Evolutionary conservation across 2,329 filamentous ascomycete species (phyloP).

Genomic region (Diplodia corticola): DNA sequence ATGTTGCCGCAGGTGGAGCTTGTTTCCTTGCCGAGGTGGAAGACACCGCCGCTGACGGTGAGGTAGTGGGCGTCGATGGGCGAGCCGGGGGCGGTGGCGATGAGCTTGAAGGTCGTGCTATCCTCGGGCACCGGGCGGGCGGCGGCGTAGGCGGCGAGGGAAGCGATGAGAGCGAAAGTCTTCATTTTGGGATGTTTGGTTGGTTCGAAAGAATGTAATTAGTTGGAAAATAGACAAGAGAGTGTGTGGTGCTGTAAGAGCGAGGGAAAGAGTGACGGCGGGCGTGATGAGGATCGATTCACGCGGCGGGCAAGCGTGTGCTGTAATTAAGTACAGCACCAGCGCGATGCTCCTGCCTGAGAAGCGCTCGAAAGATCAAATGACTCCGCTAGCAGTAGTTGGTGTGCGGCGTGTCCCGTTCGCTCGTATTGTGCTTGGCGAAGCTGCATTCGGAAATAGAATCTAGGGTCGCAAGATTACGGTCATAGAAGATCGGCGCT

Average conservation of each 20-base stretch:
- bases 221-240: not conserved
- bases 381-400: not conserved
- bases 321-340: not conserved
- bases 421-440: not conserved
- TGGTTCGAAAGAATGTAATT: not conserved
- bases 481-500: not conserved
- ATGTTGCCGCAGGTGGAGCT: conserved; percentile 4
- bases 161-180: not conserved
- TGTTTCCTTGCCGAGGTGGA: not conserved
- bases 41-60: not conserved
- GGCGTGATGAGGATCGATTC: not conserved
- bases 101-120: not conserved
- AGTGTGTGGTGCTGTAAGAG: not conserved
- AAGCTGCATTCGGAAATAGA: not conserved
- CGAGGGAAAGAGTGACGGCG: not conserved
- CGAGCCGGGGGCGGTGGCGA: not conserved
- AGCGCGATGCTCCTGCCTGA: not conserved
- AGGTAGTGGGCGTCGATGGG: not conserved
- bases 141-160: not conserved
- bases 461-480: not conserved
- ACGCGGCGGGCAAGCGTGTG: not conserved
- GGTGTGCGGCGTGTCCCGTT: not conserved
- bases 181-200: not conserved
- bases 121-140: not conserved
- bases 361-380: not conserved